phyloP scores from a whole-genome alignment of 2,329 filamentous ascomycete species.

The Basipetospora chlamydospora region DNA sequence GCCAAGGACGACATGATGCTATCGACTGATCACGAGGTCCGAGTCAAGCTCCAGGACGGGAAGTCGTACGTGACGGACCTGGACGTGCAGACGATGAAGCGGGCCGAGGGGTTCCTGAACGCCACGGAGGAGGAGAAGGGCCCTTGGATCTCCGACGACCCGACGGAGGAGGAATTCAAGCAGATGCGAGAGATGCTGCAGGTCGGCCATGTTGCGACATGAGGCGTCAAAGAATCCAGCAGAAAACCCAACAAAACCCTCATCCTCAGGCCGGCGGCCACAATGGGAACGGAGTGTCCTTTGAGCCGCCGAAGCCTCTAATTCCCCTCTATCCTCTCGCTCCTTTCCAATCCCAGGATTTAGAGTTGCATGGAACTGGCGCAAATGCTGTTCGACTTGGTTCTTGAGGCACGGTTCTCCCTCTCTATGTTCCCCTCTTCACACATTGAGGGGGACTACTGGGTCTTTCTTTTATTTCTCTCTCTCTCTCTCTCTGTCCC shows the following conservation, averaged over 20 bases:
- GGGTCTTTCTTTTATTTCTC: background rate
- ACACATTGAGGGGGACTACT: background rate
- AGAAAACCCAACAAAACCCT: too few relatives aligned
- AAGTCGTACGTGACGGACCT: slow-evolving; percentile 82
- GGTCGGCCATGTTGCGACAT: too few relatives aligned
- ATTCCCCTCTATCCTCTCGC: too few relatives aligned
- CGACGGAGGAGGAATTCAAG: slow-evolving; percentile 44
- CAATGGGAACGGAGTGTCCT: too few relatives aligned
- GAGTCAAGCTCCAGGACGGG: slow-evolving; percentile 61
- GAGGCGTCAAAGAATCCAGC: too few relatives aligned
- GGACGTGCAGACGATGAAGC: slow-evolving; percentile 76
- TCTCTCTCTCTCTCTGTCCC: background rate
- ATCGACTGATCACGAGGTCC: slow-evolving; percentile 85
- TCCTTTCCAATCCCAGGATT: too few relatives aligned
- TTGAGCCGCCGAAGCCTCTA: too few relatives aligned
- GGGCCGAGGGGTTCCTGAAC: slow-evolving; percentile 69
- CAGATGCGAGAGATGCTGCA: slow-evolving; percentile 40
- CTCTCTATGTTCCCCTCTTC: too few relatives aligned
- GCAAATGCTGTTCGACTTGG: too few relatives aligned
- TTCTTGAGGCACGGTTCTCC: too few relatives aligned
- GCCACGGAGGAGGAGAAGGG: slow-evolving; percentile 81
- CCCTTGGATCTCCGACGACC: slow-evolving; percentile 63
- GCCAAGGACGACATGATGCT: slow-evolving; percentile 99
- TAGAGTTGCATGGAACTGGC: too few relatives aligned
- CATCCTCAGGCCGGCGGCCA: background rate